These are phyloP conservation scores for Chytriomyces sp. DNA, from an alignment of 192 early-diverging fungal species.

Conservation along the genomic window DNA sequence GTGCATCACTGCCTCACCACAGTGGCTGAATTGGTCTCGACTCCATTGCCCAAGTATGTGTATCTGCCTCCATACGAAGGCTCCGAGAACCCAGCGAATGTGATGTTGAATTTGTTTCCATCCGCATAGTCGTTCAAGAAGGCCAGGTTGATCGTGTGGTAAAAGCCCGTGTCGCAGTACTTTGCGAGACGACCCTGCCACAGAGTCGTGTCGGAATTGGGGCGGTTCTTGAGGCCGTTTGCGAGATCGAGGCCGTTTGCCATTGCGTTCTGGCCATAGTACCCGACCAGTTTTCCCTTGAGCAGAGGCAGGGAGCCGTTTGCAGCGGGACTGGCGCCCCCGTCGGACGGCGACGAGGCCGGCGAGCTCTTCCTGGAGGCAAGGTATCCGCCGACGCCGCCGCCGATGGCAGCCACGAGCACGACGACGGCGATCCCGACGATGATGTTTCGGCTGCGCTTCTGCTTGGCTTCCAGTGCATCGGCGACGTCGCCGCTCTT, in stretches of 20 bases:
- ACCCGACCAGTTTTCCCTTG: neutral
- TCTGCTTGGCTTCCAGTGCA: too few species aligned
- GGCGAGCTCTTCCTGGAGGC: neutral
- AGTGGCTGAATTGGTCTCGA: constrained; percentile 5
- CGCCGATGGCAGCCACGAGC: neutral
- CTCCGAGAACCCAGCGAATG: neutral
- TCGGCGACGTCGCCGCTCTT: too few species aligned
- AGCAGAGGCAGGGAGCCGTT: neutral
- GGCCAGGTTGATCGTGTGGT: constrained; percentile 7
- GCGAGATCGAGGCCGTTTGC: neutral
- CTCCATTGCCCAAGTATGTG: neutral
- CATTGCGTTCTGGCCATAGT: constrained; percentile 11
- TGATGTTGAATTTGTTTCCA: neutral
- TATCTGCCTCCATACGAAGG: neutral
- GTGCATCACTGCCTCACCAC: too few species aligned
- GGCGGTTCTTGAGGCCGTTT: neutral
- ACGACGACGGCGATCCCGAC: neutral
- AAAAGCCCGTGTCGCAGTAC: neutral
- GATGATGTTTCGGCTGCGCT: too few species aligned
- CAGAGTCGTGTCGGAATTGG: neutral
- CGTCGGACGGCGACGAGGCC: neutral
- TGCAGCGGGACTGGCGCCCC: neutral
- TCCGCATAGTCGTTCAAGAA: constrained; percentile 6
- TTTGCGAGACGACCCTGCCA: neutral
- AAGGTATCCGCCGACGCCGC: constrained; percentile 4